Percentiles rank a stretch among this genome's conserved stretches.
Conservation (phyloP, 768 basidiomycete species). For the Pleurotus tuoliensis region DNA sequence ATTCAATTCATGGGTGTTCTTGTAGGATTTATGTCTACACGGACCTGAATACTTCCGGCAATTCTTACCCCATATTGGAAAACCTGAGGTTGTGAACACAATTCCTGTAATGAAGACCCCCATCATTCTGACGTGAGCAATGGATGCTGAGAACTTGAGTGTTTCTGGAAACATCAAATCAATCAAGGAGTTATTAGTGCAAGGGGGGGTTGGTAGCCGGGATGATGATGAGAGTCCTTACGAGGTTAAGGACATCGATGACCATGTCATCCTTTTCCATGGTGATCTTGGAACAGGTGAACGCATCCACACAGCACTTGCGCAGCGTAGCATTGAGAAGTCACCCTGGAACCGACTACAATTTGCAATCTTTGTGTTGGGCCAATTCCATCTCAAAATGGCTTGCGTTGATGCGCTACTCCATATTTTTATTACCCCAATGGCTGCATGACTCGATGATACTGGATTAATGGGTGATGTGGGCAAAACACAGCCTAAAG, state of each 20-base stretch:
- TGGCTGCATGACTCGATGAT: no score
- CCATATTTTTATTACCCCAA: no score
- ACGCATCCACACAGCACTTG: neutral
- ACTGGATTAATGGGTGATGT: no score
- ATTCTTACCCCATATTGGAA: slow-evolving; percentile 4
- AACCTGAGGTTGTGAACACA: slow-evolving; percentile 11
- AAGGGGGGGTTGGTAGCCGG: no score
- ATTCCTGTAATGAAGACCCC: slow-evolving; percentile 11
- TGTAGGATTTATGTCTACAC: slow-evolving; percentile 10
- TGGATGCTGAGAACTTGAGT: slow-evolving; percentile 9
- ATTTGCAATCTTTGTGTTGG: no score
- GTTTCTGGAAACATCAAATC: slow-evolving; percentile 9
- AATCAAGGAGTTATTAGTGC: neutral
- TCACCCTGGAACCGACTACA: no score
- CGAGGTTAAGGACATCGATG: neutral
- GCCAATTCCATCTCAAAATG: no score
- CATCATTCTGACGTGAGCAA: slow-evolving; percentile 1
- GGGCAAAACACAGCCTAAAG: no score
- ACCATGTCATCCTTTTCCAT: slow-evolving; percentile 11
- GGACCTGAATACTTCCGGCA: slow-evolving; percentile 14
- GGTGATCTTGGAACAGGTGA: slow-evolving; percentile 17
- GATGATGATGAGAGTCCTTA: no score
- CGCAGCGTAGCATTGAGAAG: neutral
- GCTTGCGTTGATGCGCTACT: no score
- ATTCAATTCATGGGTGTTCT: slow-evolving; percentile 14